Percentiles rank a stretch among this genome's conserved stretches.
These are phyloP conservation scores for Jamesozyma lodderae DNA, from an alignment of 805 yeast species.

Conservation along the genomic window DNA sequence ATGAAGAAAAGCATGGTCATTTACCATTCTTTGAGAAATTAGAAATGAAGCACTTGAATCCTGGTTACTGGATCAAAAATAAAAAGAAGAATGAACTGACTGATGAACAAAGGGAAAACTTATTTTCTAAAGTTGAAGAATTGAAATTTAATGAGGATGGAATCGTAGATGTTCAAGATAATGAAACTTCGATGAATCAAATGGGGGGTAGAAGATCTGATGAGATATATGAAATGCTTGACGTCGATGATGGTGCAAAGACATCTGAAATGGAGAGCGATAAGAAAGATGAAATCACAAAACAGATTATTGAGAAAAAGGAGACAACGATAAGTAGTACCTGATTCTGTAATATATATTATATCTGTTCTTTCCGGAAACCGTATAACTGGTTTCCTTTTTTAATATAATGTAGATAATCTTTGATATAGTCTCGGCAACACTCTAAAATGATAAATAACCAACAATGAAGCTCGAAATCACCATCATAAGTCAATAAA, in stretches of 20 bases:
- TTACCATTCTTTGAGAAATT: slow-evolving; percentile 55
- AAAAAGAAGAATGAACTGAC: slow-evolving; percentile 54
- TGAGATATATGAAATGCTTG: no score
- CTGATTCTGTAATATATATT: no score
- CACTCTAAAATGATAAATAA: no score
- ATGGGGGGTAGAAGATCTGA: no score
- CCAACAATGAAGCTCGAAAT: no score
- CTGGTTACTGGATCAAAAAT: slow-evolving; percentile 62
- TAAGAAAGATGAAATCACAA: slow-evolving; percentile 26
- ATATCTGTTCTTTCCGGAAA: no score
- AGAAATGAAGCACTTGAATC: slow-evolving; percentile 49
- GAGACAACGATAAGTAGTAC: not conserved
- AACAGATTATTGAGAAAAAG: not conserved
- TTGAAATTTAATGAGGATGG: slow-evolving; percentile 33
- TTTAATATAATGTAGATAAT: no score
- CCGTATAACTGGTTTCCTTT: no score
- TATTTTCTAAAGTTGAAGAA: slow-evolving; percentile 39
- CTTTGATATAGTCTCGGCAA: no score
- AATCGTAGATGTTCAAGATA: slow-evolving; percentile 15
- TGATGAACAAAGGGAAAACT: slow-evolving; percentile 41
- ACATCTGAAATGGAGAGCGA: not conserved
- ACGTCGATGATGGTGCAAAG: no score
- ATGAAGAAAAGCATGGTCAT: slow-evolving; percentile 77
- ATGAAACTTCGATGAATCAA: slow-evolving; percentile 10
- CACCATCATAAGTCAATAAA: no score